These are phyloP conservation scores for Aureobasidium mangrovei DNA, from an alignment of 2,329 filamentous ascomycete genomes.

Conservation along the genomic window DNA sequence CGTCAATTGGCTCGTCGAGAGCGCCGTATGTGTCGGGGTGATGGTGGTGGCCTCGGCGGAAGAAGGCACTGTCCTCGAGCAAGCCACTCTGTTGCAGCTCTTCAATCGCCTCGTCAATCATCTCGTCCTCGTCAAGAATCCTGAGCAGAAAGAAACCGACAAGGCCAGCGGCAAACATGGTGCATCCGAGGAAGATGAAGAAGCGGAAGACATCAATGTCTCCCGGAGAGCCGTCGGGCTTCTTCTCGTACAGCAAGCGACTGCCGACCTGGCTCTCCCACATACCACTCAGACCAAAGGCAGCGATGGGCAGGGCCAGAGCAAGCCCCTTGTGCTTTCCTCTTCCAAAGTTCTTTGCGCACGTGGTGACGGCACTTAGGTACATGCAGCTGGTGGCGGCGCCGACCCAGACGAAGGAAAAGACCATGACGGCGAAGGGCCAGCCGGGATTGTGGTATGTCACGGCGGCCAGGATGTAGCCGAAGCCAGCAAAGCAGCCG, in stretches of 20 bases:
- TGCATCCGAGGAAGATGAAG: conserved; percentile 72
- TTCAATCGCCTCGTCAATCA: conserved; percentile 84
- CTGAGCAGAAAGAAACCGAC: conserved; percentile 65
- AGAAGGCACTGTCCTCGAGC: conserved; percentile 65
- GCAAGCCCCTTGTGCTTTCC: conserved; percentile 82
- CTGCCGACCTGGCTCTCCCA: conserved; percentile 88
- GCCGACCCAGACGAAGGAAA: conserved; percentile 76
- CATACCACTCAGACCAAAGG: conserved; percentile 90
- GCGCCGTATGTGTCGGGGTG: conserved; percentile 54
- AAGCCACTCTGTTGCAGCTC: conserved; percentile 85
- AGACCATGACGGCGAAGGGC: conserved; percentile 75
- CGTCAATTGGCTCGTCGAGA: conserved; percentile 40
- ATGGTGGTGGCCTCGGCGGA: conserved; percentile 45
- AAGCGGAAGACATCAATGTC: conserved; percentile 70
- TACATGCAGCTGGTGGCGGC: conserved; percentile 84
- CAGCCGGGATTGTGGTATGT: conserved; percentile 59
- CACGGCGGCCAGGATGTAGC: conserved; percentile 75
- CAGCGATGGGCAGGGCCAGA: conserved; percentile 80
- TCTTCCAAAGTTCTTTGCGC: conserved; percentile 94
- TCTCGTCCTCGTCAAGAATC: conserved; percentile 73
- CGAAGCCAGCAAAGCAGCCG: conserved; percentile 63
- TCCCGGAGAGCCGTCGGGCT: conserved; percentile 51
- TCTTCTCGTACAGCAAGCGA: conserved; percentile 62
- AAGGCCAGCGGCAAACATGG: conserved; percentile 63
- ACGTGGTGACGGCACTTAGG: conserved; percentile 81